Evolutionary conservation across 2,329 filamentous ascomycete species (phyloP).

Genomic region (Pseudogymnoascus sp.): DNA sequence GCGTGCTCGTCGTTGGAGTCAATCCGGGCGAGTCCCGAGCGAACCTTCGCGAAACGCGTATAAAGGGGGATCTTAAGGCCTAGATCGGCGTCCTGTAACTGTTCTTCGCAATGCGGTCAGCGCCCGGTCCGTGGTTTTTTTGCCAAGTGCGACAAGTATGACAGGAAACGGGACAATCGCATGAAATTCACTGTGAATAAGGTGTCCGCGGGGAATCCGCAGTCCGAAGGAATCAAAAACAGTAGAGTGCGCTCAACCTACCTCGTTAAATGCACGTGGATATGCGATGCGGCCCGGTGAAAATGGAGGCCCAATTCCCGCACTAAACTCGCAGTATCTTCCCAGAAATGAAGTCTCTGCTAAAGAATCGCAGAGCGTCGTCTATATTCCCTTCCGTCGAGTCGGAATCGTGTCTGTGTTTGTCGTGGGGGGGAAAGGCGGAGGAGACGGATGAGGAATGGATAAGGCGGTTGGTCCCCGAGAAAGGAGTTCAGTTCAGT

Average conservation of each 20-base stretch:
- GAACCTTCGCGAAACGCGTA: not conserved
- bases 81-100: constrained; percentile 3
- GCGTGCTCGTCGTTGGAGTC: not conserved
- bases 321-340: not conserved
- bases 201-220: not conserved
- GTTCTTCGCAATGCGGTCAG: constrained; percentile 5
- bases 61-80: not conserved
- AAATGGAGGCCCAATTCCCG: not conserved
- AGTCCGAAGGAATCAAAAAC: not conserved
- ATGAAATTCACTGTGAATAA: not conserved
- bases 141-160: not conserved
- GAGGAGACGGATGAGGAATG: not conserved
- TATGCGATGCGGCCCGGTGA: constrained; percentile 1
- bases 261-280: not conserved
- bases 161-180: not conserved
- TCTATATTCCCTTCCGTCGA: not conserved
- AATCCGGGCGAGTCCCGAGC: not conserved
- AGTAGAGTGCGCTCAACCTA: not conserved
- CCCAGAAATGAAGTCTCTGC: not conserved
- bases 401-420: not conserved
- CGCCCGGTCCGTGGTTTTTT: not conserved
- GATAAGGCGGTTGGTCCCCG: not conserved
- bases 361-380: constrained; percentile 1
- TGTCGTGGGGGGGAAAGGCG: not conserved
- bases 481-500: constrained; percentile 4